Evolutionary conservation across 176 grass and related monocot species (phyloP), one percentile per base, ranked within the genome.

Genomic region (Pontederia paniculata): DNA sequence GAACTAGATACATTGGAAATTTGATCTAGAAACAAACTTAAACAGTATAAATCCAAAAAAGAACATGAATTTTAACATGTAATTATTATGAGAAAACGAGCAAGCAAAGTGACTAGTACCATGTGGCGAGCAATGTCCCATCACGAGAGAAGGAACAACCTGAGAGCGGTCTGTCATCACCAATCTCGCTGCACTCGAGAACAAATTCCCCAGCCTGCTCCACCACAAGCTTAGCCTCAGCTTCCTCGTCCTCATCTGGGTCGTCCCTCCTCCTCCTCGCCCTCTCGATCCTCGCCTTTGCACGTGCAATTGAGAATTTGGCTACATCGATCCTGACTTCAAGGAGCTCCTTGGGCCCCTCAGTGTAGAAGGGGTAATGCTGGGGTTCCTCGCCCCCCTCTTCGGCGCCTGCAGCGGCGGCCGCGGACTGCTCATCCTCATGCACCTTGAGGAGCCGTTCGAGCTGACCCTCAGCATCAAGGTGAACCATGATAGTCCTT

Each of bases 101-200:
- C 0, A 42, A 44, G 14, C 44, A 59, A 37, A 45, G 9, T 4
- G 9, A 23, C 14, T 23, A 31, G 31, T 80, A 87, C 85, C 90
- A 86, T 67, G 85, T 96, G 45, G 90, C 90, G 2, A 96, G 85
- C 77, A 89, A 67, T 47, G 71, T 78, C 0, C 54, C 58, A 62
- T 96, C 82, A 7, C 55, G 65, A 54, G 90, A 96, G 79, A 96
- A 96, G 22, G 90, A 96, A 56, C 85, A 96, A 23, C 79, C 82
- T 0, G 82, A 83, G 46, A 96, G 91, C 0, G 91, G 91, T 8
- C 91, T 73, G 25, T 84, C 76, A 70, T 97, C 91, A 23, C 83
- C 91, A 71, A 97, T 89, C 71, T 97, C 91, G 65, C 83, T 90
- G 69, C 83, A 97, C 60, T 97, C 86, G 4, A 97, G 75, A 60